Base-by-base conservation (phyloP, 2,329 filamentous ascomycete genomes). In the Colletotrichum filicis region DNA sequence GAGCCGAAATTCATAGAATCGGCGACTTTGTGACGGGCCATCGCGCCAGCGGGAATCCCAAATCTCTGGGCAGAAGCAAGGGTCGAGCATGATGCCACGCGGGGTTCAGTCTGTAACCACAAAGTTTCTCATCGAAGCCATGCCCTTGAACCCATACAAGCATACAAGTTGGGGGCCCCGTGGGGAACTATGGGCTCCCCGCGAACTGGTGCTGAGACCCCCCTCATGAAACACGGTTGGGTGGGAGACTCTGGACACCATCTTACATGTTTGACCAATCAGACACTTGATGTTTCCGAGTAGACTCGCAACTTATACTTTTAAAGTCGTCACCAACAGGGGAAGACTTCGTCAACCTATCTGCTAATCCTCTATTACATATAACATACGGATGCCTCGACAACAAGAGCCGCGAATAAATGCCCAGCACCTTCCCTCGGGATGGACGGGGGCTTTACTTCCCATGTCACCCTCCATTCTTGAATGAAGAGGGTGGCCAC, bases 151-250 rank as follows among this genome's bases (percentile, higher is more conserved):
- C 8, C 35, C 30, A 22, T 37, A 52, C 65, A 69, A 46, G 69
- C 65, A 68, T 72, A 42, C 32, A 53, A 59, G 6, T 53, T 59
- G 30, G 12, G 30, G n/a, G 4, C 70, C 66, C 59, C 66, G 30
- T 37, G 66, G 70, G 66, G 46, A 59, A 49, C n/a, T 64, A 22
- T 46, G 53, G 22, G 30, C 32, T 65, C 46, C 6, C 62, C 52
- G 61, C 53, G 42, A 73, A 71, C 66, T 35, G 60, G 26, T 73
- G 55, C 42, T 19, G 32, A 55, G 53, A 12, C 46, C 42, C n/a
- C 66, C 37, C 42, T 55, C 37, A 37, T 30, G 66, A 49, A 63
- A 49, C 37, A 32, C 26, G 37, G 32, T 30, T 63, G 59, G 14
- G 46, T 22, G 26, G 22, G 14, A 56, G 8, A 35, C 28, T 49